Percentiles rank a stretch among this genome's conserved stretches.
Evolutionary conservation across 106 monocot genomes (phyloP).

Genomic region (Allium fistulosum): DNA sequence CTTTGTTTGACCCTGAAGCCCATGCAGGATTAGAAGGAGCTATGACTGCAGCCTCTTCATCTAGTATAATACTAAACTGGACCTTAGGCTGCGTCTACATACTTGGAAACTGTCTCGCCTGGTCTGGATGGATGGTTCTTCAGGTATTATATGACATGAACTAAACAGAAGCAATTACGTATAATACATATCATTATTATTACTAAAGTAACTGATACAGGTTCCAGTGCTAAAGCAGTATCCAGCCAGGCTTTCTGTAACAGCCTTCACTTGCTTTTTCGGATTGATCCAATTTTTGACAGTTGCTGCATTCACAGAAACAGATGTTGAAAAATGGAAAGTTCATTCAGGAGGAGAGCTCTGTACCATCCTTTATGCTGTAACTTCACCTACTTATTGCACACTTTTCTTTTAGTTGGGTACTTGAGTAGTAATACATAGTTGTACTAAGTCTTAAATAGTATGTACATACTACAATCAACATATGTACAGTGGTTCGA

Average conservation of each 20-base stretch:
- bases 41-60: neutral
- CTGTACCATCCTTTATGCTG: slow-evolving; percentile 64
- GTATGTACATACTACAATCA: too few relatives aligned
- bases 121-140: slow-evolving; percentile 68
- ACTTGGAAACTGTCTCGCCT: slow-evolving; percentile 49
- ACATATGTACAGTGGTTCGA: too few relatives aligned
- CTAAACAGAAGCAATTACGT: too few relatives aligned
- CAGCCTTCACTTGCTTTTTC: slow-evolving; percentile 51
- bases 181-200: too few relatives aligned
- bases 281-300: slow-evolving; percentile 51
- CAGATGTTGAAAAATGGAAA: slow-evolving; percentile 33
- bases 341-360: slow-evolving; percentile 48
- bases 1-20: neutral
- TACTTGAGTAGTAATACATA: too few relatives aligned
- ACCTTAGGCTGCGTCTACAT: slow-evolving; percentile 50
- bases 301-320: slow-evolving; percentile 55
- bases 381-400: slow-evolving; percentile 6
- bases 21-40: slow-evolving; percentile 4
- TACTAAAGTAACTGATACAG: neutral
- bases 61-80: slow-evolving; percentile 30
- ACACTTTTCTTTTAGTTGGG: neutral
- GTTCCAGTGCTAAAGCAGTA: slow-evolving; percentile 65
- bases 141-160: slow-evolving; percentile 15
- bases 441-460: too few relatives aligned
- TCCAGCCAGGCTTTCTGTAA: slow-evolving; percentile 58